phyloP scores from a whole-genome alignment of 2,329 filamentous ascomycete species.

The Cryphonectria japonica region DNA sequence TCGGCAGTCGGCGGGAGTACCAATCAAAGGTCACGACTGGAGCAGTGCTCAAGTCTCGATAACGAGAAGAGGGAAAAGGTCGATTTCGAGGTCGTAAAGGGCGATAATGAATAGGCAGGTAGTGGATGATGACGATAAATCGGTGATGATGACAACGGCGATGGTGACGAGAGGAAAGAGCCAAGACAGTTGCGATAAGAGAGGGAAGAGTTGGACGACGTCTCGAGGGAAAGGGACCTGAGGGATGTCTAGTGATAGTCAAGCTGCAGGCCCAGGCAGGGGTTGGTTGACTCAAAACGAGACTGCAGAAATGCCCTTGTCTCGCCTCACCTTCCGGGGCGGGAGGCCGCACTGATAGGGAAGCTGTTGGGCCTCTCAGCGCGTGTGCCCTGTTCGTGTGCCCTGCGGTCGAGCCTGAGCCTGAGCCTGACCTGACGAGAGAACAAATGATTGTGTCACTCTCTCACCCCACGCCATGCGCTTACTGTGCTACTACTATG shows the following conservation, averaged over 20 bases:
- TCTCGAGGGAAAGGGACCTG: not conserved
- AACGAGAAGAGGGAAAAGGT: not conserved
- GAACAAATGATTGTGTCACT: not conserved
- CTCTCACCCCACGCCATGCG: not conserved
- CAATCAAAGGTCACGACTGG: not conserved
- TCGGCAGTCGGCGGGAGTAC: conserved; percentile 10
- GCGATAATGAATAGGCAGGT: not conserved
- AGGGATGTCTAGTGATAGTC: not conserved
- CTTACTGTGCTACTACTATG: not conserved
- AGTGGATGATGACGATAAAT: not conserved
- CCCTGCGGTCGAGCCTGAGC: not conserved
- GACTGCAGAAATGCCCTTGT: not conserved
- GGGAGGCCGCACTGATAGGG: conserved; percentile 9
- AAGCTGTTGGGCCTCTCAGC: conserved; percentile 5
- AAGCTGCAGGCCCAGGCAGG: not conserved
- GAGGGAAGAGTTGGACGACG: not conserved
- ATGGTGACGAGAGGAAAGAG: not conserved
- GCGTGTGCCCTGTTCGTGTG: not conserved
- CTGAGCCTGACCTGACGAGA: not conserved
- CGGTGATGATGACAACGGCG: not conserved
- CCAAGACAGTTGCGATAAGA: not conserved
- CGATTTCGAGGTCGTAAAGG: not conserved
- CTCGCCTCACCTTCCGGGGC: not conserved
- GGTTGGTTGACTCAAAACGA: not conserved
- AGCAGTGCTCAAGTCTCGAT: not conserved